These are phyloP conservation scores for Lecanicillium sp. DNA, from an alignment of 2,329 filamentous ascomycete genomes.

Conservation along the genomic window DNA sequence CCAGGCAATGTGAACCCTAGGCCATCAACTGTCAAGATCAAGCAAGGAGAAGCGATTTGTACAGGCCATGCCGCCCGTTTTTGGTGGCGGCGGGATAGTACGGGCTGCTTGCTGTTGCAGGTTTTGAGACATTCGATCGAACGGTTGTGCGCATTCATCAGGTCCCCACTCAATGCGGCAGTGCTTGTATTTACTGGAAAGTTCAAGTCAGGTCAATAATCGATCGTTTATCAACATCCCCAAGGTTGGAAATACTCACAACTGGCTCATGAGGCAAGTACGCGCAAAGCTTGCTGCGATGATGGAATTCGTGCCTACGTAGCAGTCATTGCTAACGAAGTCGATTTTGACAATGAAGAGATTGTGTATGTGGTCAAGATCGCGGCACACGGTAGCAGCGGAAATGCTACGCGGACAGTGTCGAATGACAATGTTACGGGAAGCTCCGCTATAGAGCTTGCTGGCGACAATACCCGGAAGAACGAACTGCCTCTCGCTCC, in stretches of 20 bases:
- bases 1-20: too few relatives aligned
- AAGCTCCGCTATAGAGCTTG: conserved; percentile 59
- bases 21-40: background rate
- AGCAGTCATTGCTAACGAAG: conserved; percentile 51
- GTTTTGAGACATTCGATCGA: conserved; percentile 26
- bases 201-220: conserved; percentile 18
- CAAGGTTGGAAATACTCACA: too few relatives aligned
- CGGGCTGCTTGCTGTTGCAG: conserved; percentile 11
- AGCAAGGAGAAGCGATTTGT: conserved; percentile 5
- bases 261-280: conserved; percentile 66
- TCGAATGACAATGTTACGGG: conserved; percentile 65
- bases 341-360: conserved; percentile 60
- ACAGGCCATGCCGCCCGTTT: background rate
- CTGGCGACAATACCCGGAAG: conserved; percentile 54
- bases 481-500: conserved; percentile 64
- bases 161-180: conserved; percentile 61
- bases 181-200: conserved; percentile 57
- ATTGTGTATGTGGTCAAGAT: conserved; percentile 78
- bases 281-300: conserved; percentile 67
- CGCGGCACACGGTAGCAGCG: conserved; percentile 56
- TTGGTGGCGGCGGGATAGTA: conserved; percentile 22
- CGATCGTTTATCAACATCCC: too few relatives aligned
- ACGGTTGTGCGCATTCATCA: conserved; percentile 63
- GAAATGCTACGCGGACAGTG: conserved; percentile 51
- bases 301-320: conserved; percentile 70